Base-by-base conservation (phyloP, 163 green algal genomes). In the Volvox carteri region DNA sequence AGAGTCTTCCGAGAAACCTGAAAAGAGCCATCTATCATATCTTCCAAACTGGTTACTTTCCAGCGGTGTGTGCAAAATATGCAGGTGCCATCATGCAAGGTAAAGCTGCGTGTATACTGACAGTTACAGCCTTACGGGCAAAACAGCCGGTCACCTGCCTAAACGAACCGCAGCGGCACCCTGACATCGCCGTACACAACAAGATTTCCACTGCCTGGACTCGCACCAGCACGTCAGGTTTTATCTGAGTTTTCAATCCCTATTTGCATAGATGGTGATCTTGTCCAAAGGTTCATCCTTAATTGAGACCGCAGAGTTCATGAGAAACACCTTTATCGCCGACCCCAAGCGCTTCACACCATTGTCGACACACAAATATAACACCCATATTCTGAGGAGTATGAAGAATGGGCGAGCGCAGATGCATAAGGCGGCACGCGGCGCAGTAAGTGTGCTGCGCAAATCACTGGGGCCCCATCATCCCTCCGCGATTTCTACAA, bases 21-120 rank as follows among this genome's bases (percentile, higher is more conserved):
- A 78, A 21, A 12, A 78, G 21, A 23, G 56, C 70, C 70, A 78
- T 78, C n/a, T n/a, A n/a, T n/a, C n/a, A n/a, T 14, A 50, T 76
- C 30, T 7, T 9, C 60, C 25, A 72, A 72, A 33, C 28, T 65
- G 54, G 54, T 72, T 72, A 72, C 18, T 37, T n/a, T n/a, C n/a
- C 60, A 33, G 60, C 25, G 19, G 2, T 9, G 37, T 37, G 60
- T 39, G 3, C 60, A 72, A 9, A 33, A 72, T 30, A 37, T 3
- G 19, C 19, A 39, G 60, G 7, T 39, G 11, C 8, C 60, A 72
- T 72, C 48, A 23, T 14, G 14, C 48, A 58, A 58, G 3, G 14
- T 72, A 39, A 72, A 39, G 60, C 18, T 39, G 60, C 28, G 37
- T 35, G 9, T 39, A 7, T 72, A 28, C 48, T 58, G 14, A 14